phyloP scores from a whole-genome alignment of 2,329 filamentous ascomycete species.

The Zymoseptoria tritici region DNA sequence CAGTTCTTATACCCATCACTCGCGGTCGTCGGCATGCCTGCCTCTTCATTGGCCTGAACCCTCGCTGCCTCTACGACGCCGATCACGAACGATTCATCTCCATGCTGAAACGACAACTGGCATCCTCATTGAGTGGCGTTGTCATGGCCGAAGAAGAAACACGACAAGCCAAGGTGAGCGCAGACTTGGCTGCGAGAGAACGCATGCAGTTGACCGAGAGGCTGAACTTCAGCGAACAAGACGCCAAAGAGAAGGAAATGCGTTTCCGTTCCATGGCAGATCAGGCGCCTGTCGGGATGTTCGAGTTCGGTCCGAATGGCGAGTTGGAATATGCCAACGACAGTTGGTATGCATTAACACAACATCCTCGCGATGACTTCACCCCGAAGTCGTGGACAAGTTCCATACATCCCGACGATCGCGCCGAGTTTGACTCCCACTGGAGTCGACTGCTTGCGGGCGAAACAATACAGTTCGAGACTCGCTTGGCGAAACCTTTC shows the following conservation, averaged over 20 bases:
- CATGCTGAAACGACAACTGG: slow-evolving; percentile 24
- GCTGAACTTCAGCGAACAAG: slow-evolving; percentile 14
- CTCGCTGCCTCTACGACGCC: slow-evolving; percentile 28
- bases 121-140: slow-evolving; percentile 22
- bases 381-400: slow-evolving; percentile 9
- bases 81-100: slow-evolving; percentile 27
- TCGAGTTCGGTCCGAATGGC: slow-evolving; percentile 28
- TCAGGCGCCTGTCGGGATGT: slow-evolving; percentile 31
- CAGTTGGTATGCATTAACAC: slow-evolving; percentile 28
- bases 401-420: slow-evolving; percentile 11
- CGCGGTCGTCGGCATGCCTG: slow-evolving; percentile 11
- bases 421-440: slow-evolving; percentile 5
- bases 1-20: slow-evolving; percentile 30
- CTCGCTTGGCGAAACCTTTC: slow-evolving; percentile 12
- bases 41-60: slow-evolving; percentile 29
- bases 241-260: slow-evolving; percentile 23
- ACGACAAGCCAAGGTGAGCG: neutral
- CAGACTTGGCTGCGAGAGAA: no score
- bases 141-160: slow-evolving; percentile 18
- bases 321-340: slow-evolving; percentile 32
- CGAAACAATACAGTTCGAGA: slow-evolving; percentile 22
- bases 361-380: slow-evolving; percentile 10
- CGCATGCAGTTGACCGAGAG: slow-evolving; percentile 9
- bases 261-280: slow-evolving; percentile 33
- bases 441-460: slow-evolving; percentile 10